Percentiles rank a stretch among this genome's conserved stretches.
These are phyloP conservation scores for Pseudisothecium myosuroides DNA, from an alignment of 225 moss, liverwort and hornwort species.

Conservation along the genomic window DNA sequence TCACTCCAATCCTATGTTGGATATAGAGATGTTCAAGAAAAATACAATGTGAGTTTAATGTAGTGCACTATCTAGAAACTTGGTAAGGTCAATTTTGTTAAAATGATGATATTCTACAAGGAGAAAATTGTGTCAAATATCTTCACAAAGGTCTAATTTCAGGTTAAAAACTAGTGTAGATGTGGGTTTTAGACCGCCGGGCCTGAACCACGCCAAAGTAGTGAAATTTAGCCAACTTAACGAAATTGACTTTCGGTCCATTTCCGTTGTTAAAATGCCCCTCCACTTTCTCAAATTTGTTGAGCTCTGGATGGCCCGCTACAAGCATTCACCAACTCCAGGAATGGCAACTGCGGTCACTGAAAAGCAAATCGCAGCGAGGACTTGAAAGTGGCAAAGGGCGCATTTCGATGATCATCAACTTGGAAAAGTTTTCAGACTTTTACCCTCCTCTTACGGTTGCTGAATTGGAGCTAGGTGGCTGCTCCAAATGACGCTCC, in stretches of 20 bases:
- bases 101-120: too few relatives aligned
- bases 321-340: not conserved
- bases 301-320: not conserved
- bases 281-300: not conserved
- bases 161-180: not conserved
- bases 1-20: not conserved
- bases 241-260: not conserved
- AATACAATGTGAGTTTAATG: not conserved
- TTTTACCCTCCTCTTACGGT: not conserved
- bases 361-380: not conserved
- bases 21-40: not conserved
- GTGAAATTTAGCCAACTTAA: not conserved
- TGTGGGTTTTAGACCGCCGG: fast-evolving
- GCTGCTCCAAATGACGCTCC: not conserved
- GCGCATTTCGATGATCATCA: not conserved
- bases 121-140: not conserved
- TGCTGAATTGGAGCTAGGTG: not conserved
- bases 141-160: not conserved
- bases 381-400: not conserved
- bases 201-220: not conserved
- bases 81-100: not conserved
- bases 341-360: not conserved
- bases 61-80: not conserved
- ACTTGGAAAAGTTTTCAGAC: not conserved
- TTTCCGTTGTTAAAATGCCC: not conserved